Percentiles rank a stretch among this genome's conserved stretches.
These are phyloP conservation scores for Nicotiana tomentosiformis DNA, from an alignment of 257 asterid species.

Conservation along the genomic window DNA sequence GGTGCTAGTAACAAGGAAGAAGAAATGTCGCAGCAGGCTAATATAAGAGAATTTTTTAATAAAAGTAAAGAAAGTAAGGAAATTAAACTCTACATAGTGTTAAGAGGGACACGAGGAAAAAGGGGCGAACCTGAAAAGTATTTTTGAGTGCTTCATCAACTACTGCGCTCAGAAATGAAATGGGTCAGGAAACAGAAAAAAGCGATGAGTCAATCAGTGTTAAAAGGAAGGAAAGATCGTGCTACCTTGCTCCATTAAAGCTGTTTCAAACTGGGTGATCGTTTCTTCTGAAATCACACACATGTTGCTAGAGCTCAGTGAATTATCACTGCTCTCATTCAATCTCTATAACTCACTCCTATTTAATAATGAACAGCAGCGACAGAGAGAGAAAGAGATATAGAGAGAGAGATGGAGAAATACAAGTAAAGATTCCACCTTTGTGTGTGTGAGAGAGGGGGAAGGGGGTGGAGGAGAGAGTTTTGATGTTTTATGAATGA, in stretches of 20 bases:
- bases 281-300: constrained; percentile 62
- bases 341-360: too few relatives aligned
- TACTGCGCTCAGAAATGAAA: constrained; percentile 23
- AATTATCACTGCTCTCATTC: too few relatives aligned
- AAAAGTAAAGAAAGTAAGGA: neutral
- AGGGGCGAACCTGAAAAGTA: constrained; percentile 47
- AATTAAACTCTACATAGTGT: neutral
- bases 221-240: constrained; percentile 13
- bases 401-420: constrained; percentile 7
- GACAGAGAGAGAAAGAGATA: neutral
- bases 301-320: constrained; percentile 23
- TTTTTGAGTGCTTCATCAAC: constrained; percentile 52
- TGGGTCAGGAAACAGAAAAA: constrained; percentile 10
- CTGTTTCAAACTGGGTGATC: constrained; percentile 41
- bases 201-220: neutral
- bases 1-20: neutral
- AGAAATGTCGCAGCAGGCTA: neutral
- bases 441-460: constrained; percentile 14
- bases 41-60: too few relatives aligned
- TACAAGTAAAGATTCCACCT: constrained; percentile 39
- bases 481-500: neutral
- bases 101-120: too few relatives aligned
- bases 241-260: constrained; percentile 53
- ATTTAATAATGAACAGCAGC: neutral
- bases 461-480: neutral